Evolutionary conservation across 2,329 filamentous ascomycete species (phyloP), one percentile per base, ranked within the genome.

Genomic region (Paramyrothecium sp.): DNA sequence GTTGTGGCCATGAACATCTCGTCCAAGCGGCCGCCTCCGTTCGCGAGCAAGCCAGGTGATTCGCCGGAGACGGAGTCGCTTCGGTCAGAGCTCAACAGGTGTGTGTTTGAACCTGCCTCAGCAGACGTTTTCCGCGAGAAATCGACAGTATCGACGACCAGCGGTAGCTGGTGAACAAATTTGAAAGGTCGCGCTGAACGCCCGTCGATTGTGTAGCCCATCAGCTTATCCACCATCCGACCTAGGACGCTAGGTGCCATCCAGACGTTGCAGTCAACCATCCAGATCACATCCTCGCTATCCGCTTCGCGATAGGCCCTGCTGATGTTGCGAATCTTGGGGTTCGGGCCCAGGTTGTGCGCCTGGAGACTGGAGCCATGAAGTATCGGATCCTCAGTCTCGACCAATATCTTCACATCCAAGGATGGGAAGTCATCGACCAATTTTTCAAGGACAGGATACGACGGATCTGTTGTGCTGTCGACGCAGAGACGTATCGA

Each of bases 301-400:
- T 22, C 17, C 10, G 92, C 91, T 69, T 98, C 93, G 26, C 92
- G 81, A 70, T 97, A 99, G 2, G 92, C 93, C 48, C 92, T 85
- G 71, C 93, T 97, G 81, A 98, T 91, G 71, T 99, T 99, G 53
- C 95, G 83, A 65, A 99, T 96, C 78, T 99, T 99, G n/a, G 95
- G 95, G 68, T 99, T 99, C 1, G 95, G 95, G 0, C 96, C 96
- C 56, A 98, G 81, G 56, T 85, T 81, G 60, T 82, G 74, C 53
- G 75, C 67, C 51, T 80, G 74, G 54, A 80, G 81, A 12, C 75
- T 73, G 33, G 78, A 66, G 30, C 81, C 82, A 54, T 85, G 82
- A 10, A 96, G 77, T 30, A 86, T 72, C 1, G 89, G 86, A 69
- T 97, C 92, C 58, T 96, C 89, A 53, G 90, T 85, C 75, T 97